These are phyloP conservation scores for Poronia punctata DNA, from an alignment of 495 filamentous ascomycete genomes.

Conservation along the genomic window DNA sequence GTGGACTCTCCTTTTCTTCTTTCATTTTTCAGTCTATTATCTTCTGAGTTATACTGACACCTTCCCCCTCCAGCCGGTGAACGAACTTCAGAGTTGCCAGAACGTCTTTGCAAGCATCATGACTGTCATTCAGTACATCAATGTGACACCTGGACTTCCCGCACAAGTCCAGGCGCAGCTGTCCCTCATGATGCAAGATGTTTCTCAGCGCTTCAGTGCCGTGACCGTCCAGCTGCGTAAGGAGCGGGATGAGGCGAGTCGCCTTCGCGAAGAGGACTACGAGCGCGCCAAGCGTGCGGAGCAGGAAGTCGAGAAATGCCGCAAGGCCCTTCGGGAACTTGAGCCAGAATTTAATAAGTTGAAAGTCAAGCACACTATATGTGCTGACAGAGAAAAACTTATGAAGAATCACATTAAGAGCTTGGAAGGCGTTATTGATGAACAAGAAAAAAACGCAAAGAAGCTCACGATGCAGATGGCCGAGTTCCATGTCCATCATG, in stretches of 20 bases:
- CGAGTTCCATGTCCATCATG: constrained; percentile 6
- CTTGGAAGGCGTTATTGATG: constrained; percentile 3
- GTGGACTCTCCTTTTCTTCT: no score
- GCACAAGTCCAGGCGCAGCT: constrained; percentile 2
- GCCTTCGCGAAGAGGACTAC: constrained; percentile 7
- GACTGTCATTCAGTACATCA: constrained; percentile 10
- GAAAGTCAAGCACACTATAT: neutral
- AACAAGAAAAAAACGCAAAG: constrained; percentile 4
- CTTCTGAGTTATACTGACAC: no score
- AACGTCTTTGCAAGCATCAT: constrained; percentile 9
- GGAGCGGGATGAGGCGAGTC: constrained; percentile 5
- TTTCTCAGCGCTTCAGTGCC: constrained; percentile 8
- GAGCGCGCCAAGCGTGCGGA: constrained; percentile 7
- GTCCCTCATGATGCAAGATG: constrained; percentile 1
- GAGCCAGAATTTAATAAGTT: no score
- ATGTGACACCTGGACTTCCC: constrained; percentile 6
- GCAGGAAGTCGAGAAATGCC: constrained; percentile 3
- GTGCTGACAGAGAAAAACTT: constrained; percentile 4
- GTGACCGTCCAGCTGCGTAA: constrained; percentile 2
- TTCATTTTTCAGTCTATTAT: no score
- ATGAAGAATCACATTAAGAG: constrained; percentile 7
- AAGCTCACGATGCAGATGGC: neutral
- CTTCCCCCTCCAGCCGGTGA: no score
- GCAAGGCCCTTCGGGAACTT: constrained; percentile 1
- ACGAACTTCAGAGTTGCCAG: constrained; percentile 2